Evolutionary conservation across 441 rosid genomes (phyloP), one percentile per base, ranked within the genome.

Genomic region (Eutrema salsugineum): DNA sequence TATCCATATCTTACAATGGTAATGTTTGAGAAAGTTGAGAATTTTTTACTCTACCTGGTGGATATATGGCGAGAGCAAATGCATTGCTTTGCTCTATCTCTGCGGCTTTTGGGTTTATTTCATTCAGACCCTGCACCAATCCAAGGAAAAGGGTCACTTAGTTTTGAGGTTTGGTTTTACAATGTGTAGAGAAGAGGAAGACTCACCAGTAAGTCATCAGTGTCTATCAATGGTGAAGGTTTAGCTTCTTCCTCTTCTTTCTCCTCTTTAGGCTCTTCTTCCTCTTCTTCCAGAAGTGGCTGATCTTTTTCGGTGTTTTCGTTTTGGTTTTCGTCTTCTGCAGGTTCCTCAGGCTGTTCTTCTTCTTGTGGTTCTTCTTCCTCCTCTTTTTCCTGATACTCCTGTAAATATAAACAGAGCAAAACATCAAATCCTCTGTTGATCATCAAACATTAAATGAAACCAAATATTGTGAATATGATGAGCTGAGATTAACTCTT

Each of bases 1-100:
- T 22, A 15, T 22, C 32, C 22, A 20, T 22, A n/a, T 49, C 54
- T 32, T 49, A 12, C 35, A 50, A 24, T 39, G 49, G 8, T 20
- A 38, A 12, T 69, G 17, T 40, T 49, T 24, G 15, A 59, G 12
- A 60, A 24, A 16, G 68, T 19, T 1, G 43, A 43, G 39, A 33
- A 20, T 20, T 57, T 48, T 12, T 30, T 1, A 28, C n/a, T 63
- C 30, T 82, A 91, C 99, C 91, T 35, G 82, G 81, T 48, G 86
- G 89, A 71, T 88, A 55, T 62, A 94, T 94, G n/a, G 98, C 99
- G 42, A 94, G 97, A 72, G 99, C 96, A 36, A 90, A 73, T 22
- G 99, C 99, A 48, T 94, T 94, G 66, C 63, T 85, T 80, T 90
- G 86, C 76, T 89, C 96, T 22, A 94, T 80, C 65, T 88, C 91